Evolutionary conservation across 2,329 filamentous ascomycete species (phyloP).

Genomic region (Rhexocercosporidium sp.): DNA sequence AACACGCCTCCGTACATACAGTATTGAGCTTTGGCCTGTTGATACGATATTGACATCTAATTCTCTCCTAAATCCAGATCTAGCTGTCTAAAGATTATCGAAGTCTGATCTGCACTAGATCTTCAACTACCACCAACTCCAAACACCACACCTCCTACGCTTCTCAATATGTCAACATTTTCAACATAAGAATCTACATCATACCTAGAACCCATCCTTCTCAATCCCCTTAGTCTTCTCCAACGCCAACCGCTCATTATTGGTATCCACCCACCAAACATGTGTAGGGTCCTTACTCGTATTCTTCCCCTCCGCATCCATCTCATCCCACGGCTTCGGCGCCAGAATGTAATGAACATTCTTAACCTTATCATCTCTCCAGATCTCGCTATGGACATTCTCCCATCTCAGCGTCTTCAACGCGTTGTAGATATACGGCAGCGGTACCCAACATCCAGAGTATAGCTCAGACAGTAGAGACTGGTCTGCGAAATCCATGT

Average conservation of each 20-base stretch:
- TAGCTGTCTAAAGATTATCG: neutral
- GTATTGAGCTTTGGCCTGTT: too few species aligned
- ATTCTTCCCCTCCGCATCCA: constrained; percentile 50
- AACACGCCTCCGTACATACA: too few species aligned
- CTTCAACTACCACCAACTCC: neutral
- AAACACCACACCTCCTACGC: constrained; percentile 4
- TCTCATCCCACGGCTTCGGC: constrained; percentile 66
- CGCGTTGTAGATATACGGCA: constrained; percentile 67
- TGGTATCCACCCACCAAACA: constrained; percentile 60
- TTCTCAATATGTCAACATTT: neutral
- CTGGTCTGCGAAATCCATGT: constrained; percentile 65
- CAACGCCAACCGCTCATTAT: constrained; percentile 46
- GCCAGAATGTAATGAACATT: constrained; percentile 66
- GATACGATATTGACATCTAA: too few species aligned
- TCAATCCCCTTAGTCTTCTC: constrained; percentile 43
- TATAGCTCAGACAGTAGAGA: constrained; percentile 61
- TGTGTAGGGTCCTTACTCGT: constrained; percentile 52
- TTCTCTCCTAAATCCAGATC: neutral
- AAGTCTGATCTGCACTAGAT: neutral
- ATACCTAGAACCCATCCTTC: constrained; percentile 36
- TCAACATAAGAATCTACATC: neutral
- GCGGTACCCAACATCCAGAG: constrained; percentile 58
- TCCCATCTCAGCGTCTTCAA: constrained; percentile 63
- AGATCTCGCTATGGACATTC: constrained; percentile 59
- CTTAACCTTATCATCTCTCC: constrained; percentile 62